A percentile compares a stretch with the other conserved stretches of the same genome.
Evolutionary conservation across 2,329 filamentous ascomycete species (phyloP).

Genomic region (Ophiostoma fasciatum): DNA sequence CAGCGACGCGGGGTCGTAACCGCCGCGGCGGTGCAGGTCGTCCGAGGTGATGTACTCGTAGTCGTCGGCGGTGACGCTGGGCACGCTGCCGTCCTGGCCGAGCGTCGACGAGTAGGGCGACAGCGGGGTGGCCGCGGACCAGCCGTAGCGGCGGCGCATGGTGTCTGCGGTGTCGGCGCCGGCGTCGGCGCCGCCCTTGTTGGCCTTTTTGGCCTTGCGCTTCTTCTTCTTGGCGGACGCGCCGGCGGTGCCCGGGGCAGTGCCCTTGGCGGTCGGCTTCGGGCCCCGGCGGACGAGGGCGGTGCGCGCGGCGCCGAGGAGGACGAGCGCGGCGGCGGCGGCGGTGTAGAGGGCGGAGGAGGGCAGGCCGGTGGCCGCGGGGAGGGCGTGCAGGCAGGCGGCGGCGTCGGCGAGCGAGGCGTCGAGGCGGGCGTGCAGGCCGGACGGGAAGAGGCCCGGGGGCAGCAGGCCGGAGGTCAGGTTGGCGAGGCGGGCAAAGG

Average conservation of each 20-base stretch:
- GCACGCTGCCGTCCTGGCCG: conserved; percentile 28
- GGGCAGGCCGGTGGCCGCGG: conserved; percentile 37
- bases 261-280: conserved; percentile 1
- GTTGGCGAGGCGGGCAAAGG: conserved; percentile 35
- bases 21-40: conserved; percentile 43
- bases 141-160: conserved; percentile 41
- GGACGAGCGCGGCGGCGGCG: conserved; percentile 31
- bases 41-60: conserved; percentile 74
- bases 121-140: conserved; percentile 23
- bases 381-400: too few species aligned
- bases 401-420: too few species aligned
- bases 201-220: conserved; percentile 2
- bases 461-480: conserved; percentile 27
- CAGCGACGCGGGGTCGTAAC: too few species aligned
- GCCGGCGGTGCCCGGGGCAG: background rate
- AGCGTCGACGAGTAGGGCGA: conserved; percentile 36
- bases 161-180: conserved; percentile 8
- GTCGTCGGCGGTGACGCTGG: conserved; percentile 55
- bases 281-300: conserved; percentile 11
- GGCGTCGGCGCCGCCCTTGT: conserved; percentile 2
- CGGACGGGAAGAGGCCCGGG: conserved; percentile 27
- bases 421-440: conserved; percentile 43
- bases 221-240: conserved; percentile 12
- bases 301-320: conserved; percentile 28
- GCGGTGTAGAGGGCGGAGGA: conserved; percentile 35